phyloP scores from a whole-genome alignment of 2,329 filamentous ascomycete species.

The Ceratocystiopsis minuta region DNA sequence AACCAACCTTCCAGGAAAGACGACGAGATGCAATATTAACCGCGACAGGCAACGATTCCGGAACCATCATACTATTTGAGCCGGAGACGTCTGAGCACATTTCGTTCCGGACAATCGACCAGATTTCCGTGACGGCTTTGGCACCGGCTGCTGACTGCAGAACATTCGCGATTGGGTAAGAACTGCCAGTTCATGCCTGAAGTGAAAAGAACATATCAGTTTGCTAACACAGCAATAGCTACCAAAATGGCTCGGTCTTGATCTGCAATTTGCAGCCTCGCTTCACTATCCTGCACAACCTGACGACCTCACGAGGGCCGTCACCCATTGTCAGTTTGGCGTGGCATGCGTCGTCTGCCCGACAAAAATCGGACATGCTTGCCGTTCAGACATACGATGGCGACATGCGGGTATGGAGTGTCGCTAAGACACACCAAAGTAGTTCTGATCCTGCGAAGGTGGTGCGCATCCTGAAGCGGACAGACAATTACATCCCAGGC shows the following conservation, averaged over 20 bases:
- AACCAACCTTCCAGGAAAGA: background rate
- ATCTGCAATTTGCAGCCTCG: slow-evolving; percentile 77
- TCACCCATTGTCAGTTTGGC: slow-evolving; percentile 74
- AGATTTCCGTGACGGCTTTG: slow-evolving; percentile 85
- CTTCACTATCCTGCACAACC: slow-evolving; percentile 85
- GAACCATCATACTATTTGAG: slow-evolving; percentile 87
- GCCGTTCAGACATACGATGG: slow-evolving; percentile 84
- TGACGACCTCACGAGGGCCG: slow-evolving; percentile 67
- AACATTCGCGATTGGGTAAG: slow-evolving; percentile 87
- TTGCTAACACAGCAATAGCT: slow-evolving; percentile 32
- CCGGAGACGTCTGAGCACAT: slow-evolving; percentile 85
- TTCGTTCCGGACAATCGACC: slow-evolving; percentile 72
- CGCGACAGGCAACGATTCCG: slow-evolving; percentile 63
- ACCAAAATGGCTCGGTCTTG: slow-evolving; percentile 85
- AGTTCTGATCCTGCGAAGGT: slow-evolving; percentile 61
- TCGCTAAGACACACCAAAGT: slow-evolving; percentile 58
- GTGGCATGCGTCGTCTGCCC: slow-evolving; percentile 92
- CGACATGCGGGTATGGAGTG: slow-evolving; percentile 89
- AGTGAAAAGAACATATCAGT: background rate
- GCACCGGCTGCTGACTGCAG: slow-evolving; percentile 79
- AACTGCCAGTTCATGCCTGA: background rate
- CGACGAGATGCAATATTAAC: background rate
- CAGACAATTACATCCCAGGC: slow-evolving; percentile 53
- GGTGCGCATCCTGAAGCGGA: slow-evolving; percentile 68
- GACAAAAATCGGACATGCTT: slow-evolving; percentile 95